A percentile compares a stretch with the other conserved stretches of the same genome.
Evolutionary conservation across 2,329 filamentous ascomycete species (phyloP).

Genomic region (Penicillium sp.): DNA sequence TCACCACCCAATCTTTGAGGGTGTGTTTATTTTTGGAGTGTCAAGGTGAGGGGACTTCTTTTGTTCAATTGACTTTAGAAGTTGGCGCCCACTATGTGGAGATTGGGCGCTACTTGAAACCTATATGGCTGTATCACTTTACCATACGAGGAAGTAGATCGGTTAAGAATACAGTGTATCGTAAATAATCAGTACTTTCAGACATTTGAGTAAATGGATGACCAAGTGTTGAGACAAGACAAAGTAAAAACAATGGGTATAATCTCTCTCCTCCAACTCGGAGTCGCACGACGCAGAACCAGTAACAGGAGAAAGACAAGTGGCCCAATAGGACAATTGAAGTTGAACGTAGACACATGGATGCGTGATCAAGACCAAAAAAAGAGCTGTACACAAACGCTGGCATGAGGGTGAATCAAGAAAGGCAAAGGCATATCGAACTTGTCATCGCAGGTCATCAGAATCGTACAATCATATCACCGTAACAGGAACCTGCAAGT

Average conservation of each 20-base stretch:
- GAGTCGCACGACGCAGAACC: slow-evolving; percentile 15
- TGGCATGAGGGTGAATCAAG: background rate
- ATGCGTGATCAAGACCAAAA: slow-evolving; percentile 1
- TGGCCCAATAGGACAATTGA: slow-evolving; percentile 1
- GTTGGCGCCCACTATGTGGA: background rate
- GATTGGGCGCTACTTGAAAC: background rate
- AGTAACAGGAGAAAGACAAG: slow-evolving; percentile 14
- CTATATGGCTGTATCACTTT: background rate
- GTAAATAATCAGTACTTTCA: slow-evolving; percentile 7
- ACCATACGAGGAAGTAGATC: background rate
- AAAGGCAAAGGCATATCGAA: slow-evolving; percentile 9
- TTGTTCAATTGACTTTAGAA: background rate
- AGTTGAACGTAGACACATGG: background rate
- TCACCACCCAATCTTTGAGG: background rate
- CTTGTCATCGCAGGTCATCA: slow-evolving; percentile 34
- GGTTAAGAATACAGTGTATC: slow-evolving; percentile 5
- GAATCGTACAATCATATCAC: slow-evolving; percentile 37
- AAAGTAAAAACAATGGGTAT: slow-evolving; percentile 24
- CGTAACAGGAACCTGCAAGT: slow-evolving; percentile 18
- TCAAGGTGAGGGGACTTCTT: background rate
- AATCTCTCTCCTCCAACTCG: slow-evolving; percentile 23
- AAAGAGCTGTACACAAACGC: slow-evolving; percentile 6
- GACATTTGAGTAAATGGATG: slow-evolving; percentile 14
- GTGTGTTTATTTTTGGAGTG: background rate
- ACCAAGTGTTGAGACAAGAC: slow-evolving; percentile 22